Evolutionary conservation across 1,139 yeast species (phyloP), one percentile per base, ranked within the genome.

Genomic region (Suhomyces yuchorum): DNA sequence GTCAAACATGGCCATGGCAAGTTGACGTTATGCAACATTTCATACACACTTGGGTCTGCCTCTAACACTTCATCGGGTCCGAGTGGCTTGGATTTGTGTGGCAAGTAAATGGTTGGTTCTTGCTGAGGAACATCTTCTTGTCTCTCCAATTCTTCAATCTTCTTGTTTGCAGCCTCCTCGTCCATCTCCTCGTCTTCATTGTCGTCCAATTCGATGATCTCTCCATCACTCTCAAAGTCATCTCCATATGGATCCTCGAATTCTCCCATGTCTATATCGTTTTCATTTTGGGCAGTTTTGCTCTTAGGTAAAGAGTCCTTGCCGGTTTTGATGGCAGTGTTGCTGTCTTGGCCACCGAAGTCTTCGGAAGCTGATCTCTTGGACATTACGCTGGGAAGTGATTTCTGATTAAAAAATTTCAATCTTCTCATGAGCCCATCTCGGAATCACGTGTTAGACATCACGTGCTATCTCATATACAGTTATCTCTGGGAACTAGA

Each of bases 1-100:
- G 97, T 89, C 62, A 93, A 74, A 70, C 97, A 91, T 18, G 99
- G 98, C 98, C 99, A 93, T 60, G 96, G 96, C 66, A 93, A 75
- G 65, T 88, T 89, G 53, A 93, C 89, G 61, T 89, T 89, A 69
- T 93, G 99, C 51, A 93, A 75, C 98, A 93, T 92, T 61, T 93
- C 96, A 65, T 95, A 93, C 4, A 93, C 97, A 14, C 93, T 77
- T 47, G 96, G 96, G 70, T 93, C 99, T 1, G 99, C 97, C 70
- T 93, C 98, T 64, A 93, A 77, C 8, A 87, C 96, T 71, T 93
- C 99, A 70, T 91, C 96, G 2, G 96, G 96, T 1, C 97, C 98
- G 55, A 93, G 75, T 5, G 97, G 97, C 59, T 82, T 84, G 26
- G 95, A 86, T 68, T 82, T 80, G 64, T 91, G 96, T 22, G 98